These are phyloP conservation scores for Ampelocalamus luodianensis DNA, from an alignment of 176 grass and related monocot genomes.

Conservation along the genomic window DNA sequence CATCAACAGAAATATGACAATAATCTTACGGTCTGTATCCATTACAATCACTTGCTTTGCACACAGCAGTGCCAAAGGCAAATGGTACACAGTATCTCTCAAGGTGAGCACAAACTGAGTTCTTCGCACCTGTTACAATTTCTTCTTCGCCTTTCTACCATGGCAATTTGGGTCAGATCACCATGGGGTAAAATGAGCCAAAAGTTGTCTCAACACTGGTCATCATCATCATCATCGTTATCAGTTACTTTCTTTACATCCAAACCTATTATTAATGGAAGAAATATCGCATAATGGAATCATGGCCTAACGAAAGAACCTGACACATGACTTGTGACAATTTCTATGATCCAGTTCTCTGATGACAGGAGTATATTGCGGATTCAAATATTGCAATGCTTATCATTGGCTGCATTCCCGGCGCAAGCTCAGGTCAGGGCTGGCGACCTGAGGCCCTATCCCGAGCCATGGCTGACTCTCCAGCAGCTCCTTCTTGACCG, in stretches of 20 bases:
- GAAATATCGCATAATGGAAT: not conserved
- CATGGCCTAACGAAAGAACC: conserved; percentile 16
- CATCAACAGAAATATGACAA: not conserved
- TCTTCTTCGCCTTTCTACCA: not conserved
- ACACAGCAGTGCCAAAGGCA: conserved; percentile 31
- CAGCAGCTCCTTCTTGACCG: conserved; percentile 48
- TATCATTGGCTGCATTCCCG: not conserved
- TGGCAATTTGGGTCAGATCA: conserved; percentile 11
- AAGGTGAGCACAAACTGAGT: not conserved
- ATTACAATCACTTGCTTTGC: conserved; percentile 31
- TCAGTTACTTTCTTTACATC: conserved; percentile 40
- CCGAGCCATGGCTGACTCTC: conserved; percentile 73
- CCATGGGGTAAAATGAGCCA: not conserved
- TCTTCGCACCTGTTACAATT: not conserved
- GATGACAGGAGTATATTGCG: not conserved
- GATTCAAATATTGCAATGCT: not conserved
- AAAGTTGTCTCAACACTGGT: not conserved
- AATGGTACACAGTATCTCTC: not conserved
- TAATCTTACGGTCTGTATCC: conserved; percentile 17
- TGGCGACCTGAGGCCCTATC: conserved; percentile 41
- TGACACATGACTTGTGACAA: not conserved
- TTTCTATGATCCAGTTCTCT: conserved; percentile 8
- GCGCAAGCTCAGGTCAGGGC: conserved; percentile 14
- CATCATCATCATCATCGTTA: conserved; percentile 17
- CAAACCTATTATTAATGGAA: conserved; percentile 18